Evolutionary conservation across 148 eudicot genomes (phyloP), one percentile per base, ranked within the genome.

Genomic region (Heliosperma pusillum): DNA sequence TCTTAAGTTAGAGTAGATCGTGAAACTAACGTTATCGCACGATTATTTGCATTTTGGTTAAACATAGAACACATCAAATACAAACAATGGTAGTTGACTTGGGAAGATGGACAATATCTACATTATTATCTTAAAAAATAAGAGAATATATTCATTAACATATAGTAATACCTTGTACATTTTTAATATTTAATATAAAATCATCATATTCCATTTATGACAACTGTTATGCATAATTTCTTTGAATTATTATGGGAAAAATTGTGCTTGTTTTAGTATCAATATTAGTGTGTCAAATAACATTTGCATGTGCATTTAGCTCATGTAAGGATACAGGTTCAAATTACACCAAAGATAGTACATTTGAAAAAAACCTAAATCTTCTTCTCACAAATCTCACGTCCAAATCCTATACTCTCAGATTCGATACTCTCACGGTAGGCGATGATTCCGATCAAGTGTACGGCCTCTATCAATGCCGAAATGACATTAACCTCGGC

Each of bases 401-500:
- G 19, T 33, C 58, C 19, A n/a, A 78, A 20, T 60, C 72, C 20
- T 50, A 72, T 20, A 3, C 76, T 13, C 26, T 45, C 25, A 59
- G 30, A 29, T 79, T 79, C 64, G 21, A 59, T 5, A 69, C 47
- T 17, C 29, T 20, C 52, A 68, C 69, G 9, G 7, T 15, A 6
- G 82, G 82, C 10, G 40, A 74, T 7, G 16, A 4, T 10, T 33
- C 73, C 0, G 11, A 75, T 59, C 65, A 12, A 66, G 78, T 75
- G 1, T 69, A 76, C 20, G 79, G 79, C 26, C 73, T 76, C 17
- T 69, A 29, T 13, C 74, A 58, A 21, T 77, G 80, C 7, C 74
- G 80, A 3, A n/a, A 24, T 6, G 77, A 75, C 15, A 13, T 59
- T 11, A 50, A 66, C 47, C 16, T 24, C 2, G 17, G 69, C 5